These are phyloP conservation scores for Termitomyces sp. DNA, from an alignment of 768 basidiomycete species.

Conservation along the genomic window DNA sequence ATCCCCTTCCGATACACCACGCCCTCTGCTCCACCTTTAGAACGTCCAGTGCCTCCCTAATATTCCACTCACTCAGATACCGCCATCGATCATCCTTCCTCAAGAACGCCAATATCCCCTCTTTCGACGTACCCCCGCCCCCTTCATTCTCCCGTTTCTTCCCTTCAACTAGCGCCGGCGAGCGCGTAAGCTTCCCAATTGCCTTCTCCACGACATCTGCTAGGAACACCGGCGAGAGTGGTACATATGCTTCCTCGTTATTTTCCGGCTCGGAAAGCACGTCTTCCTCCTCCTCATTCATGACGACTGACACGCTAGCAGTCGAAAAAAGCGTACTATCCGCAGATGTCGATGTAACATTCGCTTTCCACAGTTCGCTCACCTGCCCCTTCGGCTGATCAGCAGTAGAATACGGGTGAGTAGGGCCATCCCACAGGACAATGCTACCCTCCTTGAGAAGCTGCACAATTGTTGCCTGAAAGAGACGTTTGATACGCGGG, in stretches of 20 bases:
- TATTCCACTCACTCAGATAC: constrained; percentile 55
- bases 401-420: constrained; percentile 25
- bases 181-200: constrained; percentile 29
- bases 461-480: constrained; percentile 56
- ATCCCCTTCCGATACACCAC: constrained; percentile 30
- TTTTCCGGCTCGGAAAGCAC: constrained; percentile 55
- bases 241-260: constrained; percentile 63
- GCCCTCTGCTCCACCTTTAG: constrained; percentile 33
- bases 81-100: constrained; percentile 60
- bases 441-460: constrained; percentile 70
- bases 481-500: constrained; percentile 61
- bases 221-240: constrained; percentile 50
- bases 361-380: constrained; percentile 46
- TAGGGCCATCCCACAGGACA: constrained; percentile 66
- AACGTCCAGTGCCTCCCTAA: constrained; percentile 53
- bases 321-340: constrained; percentile 27
- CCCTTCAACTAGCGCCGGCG: background rate
- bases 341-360: constrained; percentile 20
- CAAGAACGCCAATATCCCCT: constrained; percentile 42
- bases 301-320: constrained; percentile 6
- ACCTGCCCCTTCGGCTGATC: constrained; percentile 13
- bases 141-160: constrained; percentile 11
- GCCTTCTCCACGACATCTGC: constrained; percentile 40
- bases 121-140: constrained; percentile 26
- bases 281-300: constrained; percentile 33